A percentile compares a stretch with the other conserved stretches of the same genome.
phyloP scores from a whole-genome alignment of 257 asterid genomes.

The Solanum piurae region DNA sequence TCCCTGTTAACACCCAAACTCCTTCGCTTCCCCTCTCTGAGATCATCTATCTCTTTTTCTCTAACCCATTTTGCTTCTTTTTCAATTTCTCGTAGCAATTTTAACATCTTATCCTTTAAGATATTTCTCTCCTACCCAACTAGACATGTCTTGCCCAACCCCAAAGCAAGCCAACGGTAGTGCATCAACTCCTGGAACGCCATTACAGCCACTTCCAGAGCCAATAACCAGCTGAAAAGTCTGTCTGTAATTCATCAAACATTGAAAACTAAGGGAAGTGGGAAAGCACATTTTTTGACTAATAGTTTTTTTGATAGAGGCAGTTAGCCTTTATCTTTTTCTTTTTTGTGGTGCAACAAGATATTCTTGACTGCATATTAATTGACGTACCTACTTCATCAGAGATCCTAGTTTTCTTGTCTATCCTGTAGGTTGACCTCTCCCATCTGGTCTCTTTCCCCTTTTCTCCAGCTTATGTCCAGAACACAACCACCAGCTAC shows the following conservation, averaged over 20 bases:
- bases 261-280: no score
- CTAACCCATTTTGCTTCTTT: neutral
- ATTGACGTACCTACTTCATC: neutral
- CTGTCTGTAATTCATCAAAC: neutral
- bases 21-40: neutral
- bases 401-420: neutral
- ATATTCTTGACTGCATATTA: neutral
- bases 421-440: neutral
- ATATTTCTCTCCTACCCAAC: neutral
- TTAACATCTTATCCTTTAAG: neutral
- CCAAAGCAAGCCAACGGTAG: neutral
- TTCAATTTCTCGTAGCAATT: neutral
- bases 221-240: neutral
- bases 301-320: neutral
- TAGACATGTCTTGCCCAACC: neutral
- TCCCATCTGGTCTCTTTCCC: neutral
- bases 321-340: neutral
- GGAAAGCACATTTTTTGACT: no score
- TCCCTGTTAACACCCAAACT: neutral
- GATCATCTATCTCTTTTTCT: neutral
- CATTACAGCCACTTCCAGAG: neutral
- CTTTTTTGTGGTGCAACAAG: neutral
- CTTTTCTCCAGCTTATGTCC: neutral
- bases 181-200: neutral
- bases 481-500: neutral